Evolutionary conservation across 768 basidiomycete genomes (phyloP).

Genomic region (Steccherinum ochraceum): DNA sequence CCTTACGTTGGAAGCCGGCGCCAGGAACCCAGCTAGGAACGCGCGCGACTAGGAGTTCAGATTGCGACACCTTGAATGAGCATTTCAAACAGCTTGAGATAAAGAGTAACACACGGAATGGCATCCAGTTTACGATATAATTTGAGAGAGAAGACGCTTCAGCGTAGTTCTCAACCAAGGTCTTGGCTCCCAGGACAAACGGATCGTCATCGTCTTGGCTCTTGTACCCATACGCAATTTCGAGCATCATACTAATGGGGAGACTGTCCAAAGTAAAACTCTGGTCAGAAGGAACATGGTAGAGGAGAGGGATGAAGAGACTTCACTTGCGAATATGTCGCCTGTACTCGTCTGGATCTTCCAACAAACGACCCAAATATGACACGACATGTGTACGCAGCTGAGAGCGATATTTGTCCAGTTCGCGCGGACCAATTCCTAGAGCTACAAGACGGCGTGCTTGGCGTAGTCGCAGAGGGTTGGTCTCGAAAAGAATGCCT

Average conservation of each 20-base stretch:
- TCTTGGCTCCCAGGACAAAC: constrained; percentile 25
- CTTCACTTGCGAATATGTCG: background rate
- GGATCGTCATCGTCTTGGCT: constrained; percentile 21
- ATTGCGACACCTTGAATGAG: background rate
- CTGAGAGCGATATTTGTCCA: background rate
- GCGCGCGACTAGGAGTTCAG: constrained; percentile 1
- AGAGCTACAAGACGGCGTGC: background rate
- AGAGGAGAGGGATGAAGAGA: background rate
- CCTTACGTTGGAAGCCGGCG: constrained; percentile 14
- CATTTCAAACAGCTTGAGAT: background rate
- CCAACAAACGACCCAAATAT: background rate
- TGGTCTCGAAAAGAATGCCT: background rate
- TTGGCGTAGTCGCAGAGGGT: background rate
- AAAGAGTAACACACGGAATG: constrained; percentile 7
- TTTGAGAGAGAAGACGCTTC: constrained; percentile 19
- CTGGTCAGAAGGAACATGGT: background rate
- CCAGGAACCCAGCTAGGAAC: constrained; percentile 22
- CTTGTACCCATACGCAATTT: constrained; percentile 12
- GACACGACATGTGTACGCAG: background rate
- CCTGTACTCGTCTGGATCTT: background rate
- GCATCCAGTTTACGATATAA: constrained; percentile 15
- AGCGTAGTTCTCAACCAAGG: constrained; percentile 12
- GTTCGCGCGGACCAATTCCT: background rate
- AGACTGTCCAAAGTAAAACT: too few species aligned
- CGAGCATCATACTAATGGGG: constrained; percentile 8